A percentile compares a stretch with the other conserved stretches of the same genome.
Conservation (phyloP, 2,329 filamentous ascomycete genomes). For the Cyanodermella asteris region DNA sequence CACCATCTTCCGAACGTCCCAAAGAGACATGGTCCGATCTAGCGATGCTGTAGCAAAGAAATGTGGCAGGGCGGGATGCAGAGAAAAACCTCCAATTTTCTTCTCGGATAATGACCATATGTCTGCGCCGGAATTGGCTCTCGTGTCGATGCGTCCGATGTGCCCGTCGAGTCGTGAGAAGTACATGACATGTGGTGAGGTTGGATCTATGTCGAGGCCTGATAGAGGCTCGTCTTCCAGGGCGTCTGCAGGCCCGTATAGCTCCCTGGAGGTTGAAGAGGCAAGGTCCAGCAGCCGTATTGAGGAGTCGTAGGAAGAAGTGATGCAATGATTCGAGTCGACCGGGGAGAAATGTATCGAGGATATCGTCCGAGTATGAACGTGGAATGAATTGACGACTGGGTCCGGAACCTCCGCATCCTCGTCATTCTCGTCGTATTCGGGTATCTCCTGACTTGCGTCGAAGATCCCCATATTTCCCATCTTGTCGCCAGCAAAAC, state of each 20-base stretch:
- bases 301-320: slow-evolving; percentile 79
- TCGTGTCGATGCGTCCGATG: slow-evolving; percentile 62
- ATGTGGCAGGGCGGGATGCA: slow-evolving; percentile 61
- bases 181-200: slow-evolving; percentile 51
- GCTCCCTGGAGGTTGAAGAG: slow-evolving; percentile 56
- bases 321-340: slow-evolving; percentile 56
- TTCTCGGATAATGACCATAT: slow-evolving; percentile 64
- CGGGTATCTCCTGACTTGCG: slow-evolving; percentile 44
- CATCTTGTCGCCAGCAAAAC: slow-evolving; percentile 88
- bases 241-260: slow-evolving; percentile 52
- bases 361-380: slow-evolving; percentile 72
- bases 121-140: slow-evolving; percentile 36
- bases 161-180: slow-evolving; percentile 72
- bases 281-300: slow-evolving; percentile 70
- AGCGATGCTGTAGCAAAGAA: slow-evolving; percentile 74
- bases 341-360: slow-evolving; percentile 57
- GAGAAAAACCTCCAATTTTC: slow-evolving; percentile 84
- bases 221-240: slow-evolving; percentile 60
- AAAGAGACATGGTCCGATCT: slow-evolving; percentile 73
- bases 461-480: slow-evolving; percentile 83
- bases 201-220: slow-evolving; percentile 54
- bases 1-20: slow-evolving; percentile 66
- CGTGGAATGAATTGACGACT: slow-evolving; percentile 72
- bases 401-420: slow-evolving; percentile 47
- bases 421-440: slow-evolving; percentile 46